Evolutionary conservation across 164 flowering plant genomes (phyloP), one percentile per base, ranked within the genome.

Genomic region (Magnolia officinalis): DNA sequence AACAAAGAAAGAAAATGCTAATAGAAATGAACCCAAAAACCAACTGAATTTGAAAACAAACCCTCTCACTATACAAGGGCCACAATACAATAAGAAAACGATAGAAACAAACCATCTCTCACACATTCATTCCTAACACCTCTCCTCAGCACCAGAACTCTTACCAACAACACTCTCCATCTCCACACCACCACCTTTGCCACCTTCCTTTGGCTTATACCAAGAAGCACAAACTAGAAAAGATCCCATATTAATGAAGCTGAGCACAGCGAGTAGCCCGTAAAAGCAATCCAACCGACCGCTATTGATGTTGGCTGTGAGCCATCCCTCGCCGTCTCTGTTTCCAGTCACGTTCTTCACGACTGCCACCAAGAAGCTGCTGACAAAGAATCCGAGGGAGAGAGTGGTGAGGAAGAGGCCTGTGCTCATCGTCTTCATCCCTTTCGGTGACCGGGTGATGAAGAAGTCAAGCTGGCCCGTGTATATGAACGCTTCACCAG

Each of bases 341-440:
- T 69, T 76, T 51, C 85, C 85, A 0, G 95, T 93, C 20, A 88
- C 89, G 31, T 61, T 85, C 79, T 88, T 89, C 77, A 96, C 91
- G 0, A 94, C 82, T 0, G 89, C 79, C 13, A 96, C 99, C 80
- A 96, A 80, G 78, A 91, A 86, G 78, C 95, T 91, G 71, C 99
- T 96, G 2, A 92, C 67, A 76, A 96, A 96, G 88, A 94, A 96
- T 0, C 99, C 99, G 7, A 96, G 86, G 0, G 99, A 90, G 1
- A 94, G 85, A 8, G 99, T 94, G 5, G 93, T 90, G 63, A 96
- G 88, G 86, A 94, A 96, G 70, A 94, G 91, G 10, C 99, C 98
- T 1, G 99, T 96, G 90, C 99, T 96, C 97, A 96, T 91, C 1
- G 98, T 88, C 77, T 94, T 96, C 99, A 96, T 96, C 5, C 97